Evolutionary conservation across 1,284 basidiomycete genomes (phyloP).

Genomic region (Trichosporon sp.): DNA sequence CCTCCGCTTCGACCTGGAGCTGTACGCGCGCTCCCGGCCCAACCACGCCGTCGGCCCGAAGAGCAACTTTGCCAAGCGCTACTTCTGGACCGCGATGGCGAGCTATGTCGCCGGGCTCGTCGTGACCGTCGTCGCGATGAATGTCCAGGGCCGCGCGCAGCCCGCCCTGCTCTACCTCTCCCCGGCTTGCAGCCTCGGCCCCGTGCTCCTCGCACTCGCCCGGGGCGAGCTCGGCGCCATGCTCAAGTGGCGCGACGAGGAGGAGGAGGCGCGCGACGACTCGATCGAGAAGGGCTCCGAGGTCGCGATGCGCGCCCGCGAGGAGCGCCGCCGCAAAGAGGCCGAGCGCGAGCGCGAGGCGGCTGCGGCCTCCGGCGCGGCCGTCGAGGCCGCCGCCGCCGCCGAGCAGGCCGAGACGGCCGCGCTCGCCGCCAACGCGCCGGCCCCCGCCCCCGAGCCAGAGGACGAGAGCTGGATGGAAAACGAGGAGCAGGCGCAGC

Average conservation of each 20-base stretch:
- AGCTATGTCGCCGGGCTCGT: slow-evolving; percentile 76
- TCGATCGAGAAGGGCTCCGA: slow-evolving; percentile 41
- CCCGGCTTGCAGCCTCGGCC: slow-evolving; percentile 55
- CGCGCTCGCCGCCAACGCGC: slow-evolving; percentile 5
- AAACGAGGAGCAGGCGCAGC: not conserved
- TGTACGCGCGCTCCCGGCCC: slow-evolving; percentile 20
- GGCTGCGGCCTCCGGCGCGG: not conserved
- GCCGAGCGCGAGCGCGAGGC: not conserved
- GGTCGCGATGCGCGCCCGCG: slow-evolving; percentile 32
- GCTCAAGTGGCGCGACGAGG: slow-evolving; percentile 39
- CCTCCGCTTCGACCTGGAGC: slow-evolving; percentile 75
- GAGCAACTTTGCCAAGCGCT: slow-evolving; percentile 61
- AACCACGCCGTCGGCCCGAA: slow-evolving; percentile 33
- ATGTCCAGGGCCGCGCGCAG: slow-evolving; percentile 71
- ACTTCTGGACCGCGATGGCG: slow-evolving; percentile 67
- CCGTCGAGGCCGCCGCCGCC: not conserved
- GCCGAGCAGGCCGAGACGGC: not conserved
- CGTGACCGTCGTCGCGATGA: slow-evolving; percentile 84
- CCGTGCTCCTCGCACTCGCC: slow-evolving; percentile 40
- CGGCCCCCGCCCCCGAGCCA: too few relatives aligned
- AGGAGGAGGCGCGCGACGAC: slow-evolving; percentile 27
- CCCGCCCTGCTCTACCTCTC: slow-evolving; percentile 85
- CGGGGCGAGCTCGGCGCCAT: slow-evolving; percentile 45
- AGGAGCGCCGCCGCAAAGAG: not conserved
- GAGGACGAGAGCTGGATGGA: slow-evolving; percentile 48